Conservation (phyloP, 139 green algal genomes). For the Volvox reticuliferus region DNA sequence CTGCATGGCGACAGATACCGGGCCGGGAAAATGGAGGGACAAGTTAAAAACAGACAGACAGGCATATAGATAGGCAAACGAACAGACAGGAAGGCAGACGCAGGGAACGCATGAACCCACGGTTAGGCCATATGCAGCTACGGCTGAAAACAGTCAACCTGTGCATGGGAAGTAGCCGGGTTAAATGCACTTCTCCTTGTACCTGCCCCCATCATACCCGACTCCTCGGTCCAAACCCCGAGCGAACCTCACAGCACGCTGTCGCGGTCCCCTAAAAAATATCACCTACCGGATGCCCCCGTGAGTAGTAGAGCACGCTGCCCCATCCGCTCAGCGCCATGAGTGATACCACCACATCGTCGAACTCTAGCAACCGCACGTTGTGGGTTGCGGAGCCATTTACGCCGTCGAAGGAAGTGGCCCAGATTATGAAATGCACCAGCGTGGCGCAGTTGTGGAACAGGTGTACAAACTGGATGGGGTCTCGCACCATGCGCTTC, state of each 20-base stretch:
- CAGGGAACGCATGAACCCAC: too few relatives aligned
- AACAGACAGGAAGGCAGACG: too few relatives aligned
- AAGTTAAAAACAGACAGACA: neutral
- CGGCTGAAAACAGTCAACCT: too few relatives aligned
- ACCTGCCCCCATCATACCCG: too few relatives aligned
- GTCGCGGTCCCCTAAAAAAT: too few relatives aligned
- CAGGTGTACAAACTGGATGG: conserved; percentile 65
- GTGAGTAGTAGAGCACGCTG: conserved; percentile 60
- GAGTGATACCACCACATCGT: conserved; percentile 68
- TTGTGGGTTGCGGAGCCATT: conserved; percentile 32
- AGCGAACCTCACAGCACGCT: too few relatives aligned
- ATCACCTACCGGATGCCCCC: conserved; percentile 28
- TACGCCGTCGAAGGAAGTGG: conserved; percentile 54
- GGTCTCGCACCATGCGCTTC: conserved; percentile 62
- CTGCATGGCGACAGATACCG: neutral
- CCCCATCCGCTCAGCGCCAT: conserved; percentile 67
- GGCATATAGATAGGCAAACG: neutral
- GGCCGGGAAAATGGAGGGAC: too few relatives aligned
- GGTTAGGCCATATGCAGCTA: too few relatives aligned
- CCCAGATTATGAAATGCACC: conserved; percentile 70
- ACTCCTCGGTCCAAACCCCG: too few relatives aligned
- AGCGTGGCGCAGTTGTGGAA: conserved; percentile 62
- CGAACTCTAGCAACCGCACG: conserved; percentile 56
- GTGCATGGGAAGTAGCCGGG: too few relatives aligned
- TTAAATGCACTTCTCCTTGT: too few relatives aligned